Evolutionary conservation across 1,284 basidiomycete genomes (phyloP), one percentile per base, ranked within the genome.

Genomic region (Baeospora myosura): DNA sequence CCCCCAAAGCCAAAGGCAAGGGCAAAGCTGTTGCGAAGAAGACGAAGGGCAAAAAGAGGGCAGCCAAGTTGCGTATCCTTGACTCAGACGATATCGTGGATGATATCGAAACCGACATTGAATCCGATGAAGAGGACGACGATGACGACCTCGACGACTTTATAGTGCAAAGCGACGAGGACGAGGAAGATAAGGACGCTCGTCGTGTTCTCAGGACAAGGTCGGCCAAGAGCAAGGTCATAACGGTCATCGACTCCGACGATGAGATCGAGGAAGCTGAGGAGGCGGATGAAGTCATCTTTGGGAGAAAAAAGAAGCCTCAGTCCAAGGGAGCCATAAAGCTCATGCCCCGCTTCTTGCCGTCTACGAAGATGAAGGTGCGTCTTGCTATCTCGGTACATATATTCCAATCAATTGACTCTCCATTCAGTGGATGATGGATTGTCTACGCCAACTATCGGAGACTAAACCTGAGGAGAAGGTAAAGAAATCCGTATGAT

Each of bases 291-390:
- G 66, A 65, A 38, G 57, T 75, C 11, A 56, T 74, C 28, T 68
- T 68, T 42, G 72, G 68, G 23, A 49, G 47, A 26, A 58, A 51
- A 42, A 51, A 52, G 28, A 62, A 59, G n/a, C 4, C 6, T 16
- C 33, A 35, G 33, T 11, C 12, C n/a, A 40, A 40, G 49, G 52
- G 47, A 22, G 49, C 49, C 14, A 53, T 72, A 41, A 66, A 69
- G 46, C 46, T 65, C 17, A 65, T 73, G 62, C 64, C 70, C 4
- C 57, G 59, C 24, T 76, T 78, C 57, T 52, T 78, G 29, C 74
- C 76, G 0, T 78, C 76, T 3, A 77, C 74, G 1, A 80, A 80
- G 65, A 77, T 79, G 76, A 78, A 77, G 64, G 75, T 76, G 42
- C 25, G 64, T 48, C n/a, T 10, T 20, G 8, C 17, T 11, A 8